Percentiles rank a stretch among this genome's conserved stretches.
Evolutionary conservation across 75 land plant genomes (phyloP).

Genomic region (Cunninghamia lanceolata): DNA sequence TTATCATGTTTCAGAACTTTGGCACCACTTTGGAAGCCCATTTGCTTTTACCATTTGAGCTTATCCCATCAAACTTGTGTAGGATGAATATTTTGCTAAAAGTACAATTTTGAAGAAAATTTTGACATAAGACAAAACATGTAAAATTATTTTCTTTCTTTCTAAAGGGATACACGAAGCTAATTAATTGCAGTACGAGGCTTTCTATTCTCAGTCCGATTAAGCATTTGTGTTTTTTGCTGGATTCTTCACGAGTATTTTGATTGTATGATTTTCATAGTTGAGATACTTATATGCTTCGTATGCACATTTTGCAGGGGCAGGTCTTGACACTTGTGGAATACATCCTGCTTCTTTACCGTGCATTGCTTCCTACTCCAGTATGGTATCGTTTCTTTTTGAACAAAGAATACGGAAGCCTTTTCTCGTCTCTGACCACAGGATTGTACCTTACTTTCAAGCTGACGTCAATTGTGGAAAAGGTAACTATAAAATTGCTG

Average conservation of each 20-base stretch:
- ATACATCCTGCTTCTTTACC: constrained; percentile 81
- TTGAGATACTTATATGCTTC: neutral
- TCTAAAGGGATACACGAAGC: neutral
- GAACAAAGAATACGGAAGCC: constrained; percentile 95
- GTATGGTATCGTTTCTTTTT: constrained; percentile 99
- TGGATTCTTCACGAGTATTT: neutral
- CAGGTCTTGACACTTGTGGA: constrained; percentile 94
- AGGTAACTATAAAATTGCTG: constrained; percentile 43
- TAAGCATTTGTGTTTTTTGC: neutral
- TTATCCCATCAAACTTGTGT: neutral
- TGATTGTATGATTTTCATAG: neutral
- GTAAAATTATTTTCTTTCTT: neutral
- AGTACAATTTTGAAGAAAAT: neutral
- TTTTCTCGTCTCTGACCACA: constrained; percentile 94
- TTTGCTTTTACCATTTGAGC: neutral
- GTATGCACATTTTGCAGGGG: constrained; percentile 48
- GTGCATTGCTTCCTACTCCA: constrained; percentile 91
- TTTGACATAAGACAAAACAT: neutral
- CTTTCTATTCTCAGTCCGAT: neutral
- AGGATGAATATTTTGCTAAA: neutral
- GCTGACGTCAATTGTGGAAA: constrained; percentile 91
- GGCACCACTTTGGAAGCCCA: neutral
- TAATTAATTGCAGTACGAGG: neutral
- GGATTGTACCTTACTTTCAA: constrained; percentile 98
- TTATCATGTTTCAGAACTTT: neutral